A percentile compares a stretch with the other conserved stretches of the same genome.
Conservation (phyloP, 2,329 filamentous ascomycete species). For the Periconia sp. region DNA sequence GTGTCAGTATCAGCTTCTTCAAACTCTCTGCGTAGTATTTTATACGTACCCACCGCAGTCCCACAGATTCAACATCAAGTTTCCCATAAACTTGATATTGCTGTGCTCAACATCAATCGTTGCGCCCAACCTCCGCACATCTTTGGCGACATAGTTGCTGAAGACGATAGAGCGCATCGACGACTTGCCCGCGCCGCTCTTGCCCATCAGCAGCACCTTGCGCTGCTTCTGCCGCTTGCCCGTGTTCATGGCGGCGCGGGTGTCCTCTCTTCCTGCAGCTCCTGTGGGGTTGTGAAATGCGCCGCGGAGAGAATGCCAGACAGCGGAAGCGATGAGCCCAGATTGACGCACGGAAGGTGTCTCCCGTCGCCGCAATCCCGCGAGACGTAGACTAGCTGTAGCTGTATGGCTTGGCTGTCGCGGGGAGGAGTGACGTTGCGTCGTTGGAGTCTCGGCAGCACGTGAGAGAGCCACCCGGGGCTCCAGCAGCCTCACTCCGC, state of each 20-base stretch:
- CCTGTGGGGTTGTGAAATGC: no score
- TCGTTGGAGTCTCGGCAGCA: no score
- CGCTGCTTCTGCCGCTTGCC: constrained; percentile 59
- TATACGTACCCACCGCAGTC: constrained; percentile 83
- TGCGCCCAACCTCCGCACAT: constrained; percentile 88
- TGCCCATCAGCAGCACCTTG: constrained; percentile 72
- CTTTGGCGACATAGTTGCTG: constrained; percentile 97
- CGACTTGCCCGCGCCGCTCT: constrained; percentile 95
- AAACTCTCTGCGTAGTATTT: neutral
- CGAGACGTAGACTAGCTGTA: no score
- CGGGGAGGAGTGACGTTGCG: no score
- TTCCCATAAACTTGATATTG: constrained; percentile 98
- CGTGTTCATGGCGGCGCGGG: constrained; percentile 39
- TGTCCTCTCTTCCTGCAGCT: no score
- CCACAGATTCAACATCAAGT: constrained; percentile 96
- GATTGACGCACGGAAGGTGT: no score
- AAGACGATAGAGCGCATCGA: constrained; percentile 99
- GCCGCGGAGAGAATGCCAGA: no score
- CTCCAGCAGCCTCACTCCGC: no score
- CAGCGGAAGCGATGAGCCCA: no score
- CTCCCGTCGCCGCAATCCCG: no score
- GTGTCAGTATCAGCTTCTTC: constrained; percentile 11
- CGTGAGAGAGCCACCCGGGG: no score
- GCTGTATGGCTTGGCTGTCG: no score
- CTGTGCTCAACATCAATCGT: constrained; percentile 99